A percentile compares a stretch with the other conserved stretches of the same genome.
phyloP scores from a whole-genome alignment of 2,329 filamentous ascomycete genomes.

The Rutstroemia sp. region DNA sequence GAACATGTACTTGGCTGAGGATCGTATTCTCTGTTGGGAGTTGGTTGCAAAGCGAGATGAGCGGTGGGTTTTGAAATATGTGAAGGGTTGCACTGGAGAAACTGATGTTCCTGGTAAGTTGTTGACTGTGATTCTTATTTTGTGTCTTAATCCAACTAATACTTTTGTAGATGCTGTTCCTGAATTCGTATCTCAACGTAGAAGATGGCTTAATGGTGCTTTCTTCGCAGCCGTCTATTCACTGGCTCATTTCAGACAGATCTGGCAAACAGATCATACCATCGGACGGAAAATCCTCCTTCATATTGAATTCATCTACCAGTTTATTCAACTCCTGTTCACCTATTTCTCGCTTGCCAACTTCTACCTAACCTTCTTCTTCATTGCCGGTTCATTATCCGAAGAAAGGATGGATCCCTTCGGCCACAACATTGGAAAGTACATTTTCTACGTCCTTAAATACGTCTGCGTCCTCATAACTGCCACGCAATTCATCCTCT shows the following conservation, averaged over 20 bases:
- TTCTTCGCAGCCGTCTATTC: conserved; percentile 99
- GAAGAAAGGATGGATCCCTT: conserved; percentile 82
- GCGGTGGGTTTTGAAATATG: conserved; percentile 96
- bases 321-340: conserved; percentile 86
- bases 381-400: conserved; percentile 83
- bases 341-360: conserved; percentile 98
- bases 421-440: conserved; percentile 73
- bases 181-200: conserved; percentile 93
- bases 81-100: conserved; percentile 92
- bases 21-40: conserved; percentile 90
- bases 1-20: conserved; percentile 90
- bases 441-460: conserved; percentile 79
- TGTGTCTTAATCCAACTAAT: conserved; percentile 10
- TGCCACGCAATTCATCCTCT: conserved; percentile 90
- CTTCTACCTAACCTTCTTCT: conserved; percentile 98
- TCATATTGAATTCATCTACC: conserved; percentile 93
- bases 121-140: neutral
- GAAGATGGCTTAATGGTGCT: conserved; percentile 95
- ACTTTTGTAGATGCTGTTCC: conserved; percentile 68
- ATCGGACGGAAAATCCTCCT: conserved; percentile 81
- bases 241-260: conserved; percentile 86
- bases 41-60: conserved; percentile 91
- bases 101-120: conserved; percentile 89
- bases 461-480: conserved; percentile 85
- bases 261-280: conserved; percentile 90